Evolutionary conservation across 2,329 filamentous ascomycete species (phyloP), one percentile per base, ranked within the genome.

Genomic region (Hypomyces rosellus): DNA sequence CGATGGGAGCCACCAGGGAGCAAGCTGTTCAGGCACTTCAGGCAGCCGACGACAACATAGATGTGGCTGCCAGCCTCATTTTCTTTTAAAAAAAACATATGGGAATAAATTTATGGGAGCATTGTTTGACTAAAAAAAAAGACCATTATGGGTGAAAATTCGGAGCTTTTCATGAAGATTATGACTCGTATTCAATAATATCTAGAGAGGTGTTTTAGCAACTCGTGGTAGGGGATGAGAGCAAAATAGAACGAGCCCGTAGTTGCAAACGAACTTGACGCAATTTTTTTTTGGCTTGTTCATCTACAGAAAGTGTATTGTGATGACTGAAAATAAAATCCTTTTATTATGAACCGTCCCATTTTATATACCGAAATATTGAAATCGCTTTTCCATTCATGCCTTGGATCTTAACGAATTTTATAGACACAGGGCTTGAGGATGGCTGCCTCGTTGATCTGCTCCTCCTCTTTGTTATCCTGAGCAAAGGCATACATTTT

Each of bases 381-480:
- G 25, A 30, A 30, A 30, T 30, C 25, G 2, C 25, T 8, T 30
- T 30, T 30, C 25, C 25, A 30, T 30, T 30, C 25, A 30, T 30
- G 25, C 13, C 36, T 16, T 12, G 16, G 36, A 6, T 13, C 38
- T 53, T 76, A 95, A 61, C 92, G 81, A 58, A 91, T 80, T 74
- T 97, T 97, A 71, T 97, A 97, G 54, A 97, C 83, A 72, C 93
- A 97, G 15, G 93, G 93, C 75, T 97, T 97, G 59, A 99, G 69
- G 50, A 92, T 76, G 33, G 65, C 70, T 47, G 73, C 72, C 65
- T 85, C 88, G 58, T 85, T 82, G 5, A 80, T 78, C 53, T 82
- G 77, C 51, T 80, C 72, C 13, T 78, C 79, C 51, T 80, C 71
- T 15, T 77, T 78, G 12, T 75, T 78, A 25, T 74, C 74, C 49